phyloP scores from a whole-genome alignment of 1,284 basidiomycete genomes.

The Naganishia sp. region DNA sequence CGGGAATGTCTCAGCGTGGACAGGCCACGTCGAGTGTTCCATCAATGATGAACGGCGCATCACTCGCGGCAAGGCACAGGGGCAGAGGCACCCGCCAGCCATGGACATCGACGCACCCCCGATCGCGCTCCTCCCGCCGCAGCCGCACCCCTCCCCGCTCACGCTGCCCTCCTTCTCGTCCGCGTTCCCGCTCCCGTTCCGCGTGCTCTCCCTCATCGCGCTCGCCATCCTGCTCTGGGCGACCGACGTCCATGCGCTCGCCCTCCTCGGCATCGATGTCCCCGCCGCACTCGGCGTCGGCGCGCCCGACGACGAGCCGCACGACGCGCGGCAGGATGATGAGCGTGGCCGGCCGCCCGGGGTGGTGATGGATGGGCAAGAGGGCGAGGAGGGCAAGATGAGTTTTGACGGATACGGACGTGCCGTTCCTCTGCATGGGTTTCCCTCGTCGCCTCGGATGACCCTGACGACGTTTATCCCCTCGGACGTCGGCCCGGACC shows the following conservation, averaged over 20 bases:
- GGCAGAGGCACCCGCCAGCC: no score
- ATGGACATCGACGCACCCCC: conserved; percentile 55
- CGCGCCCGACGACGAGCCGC: conserved; percentile 32
- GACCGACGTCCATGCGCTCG: conserved; percentile 79
- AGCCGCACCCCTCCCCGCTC: conserved; percentile 41
- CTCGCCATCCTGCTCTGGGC: conserved; percentile 78
- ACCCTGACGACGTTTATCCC: not conserved
- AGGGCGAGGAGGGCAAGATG: not conserved
- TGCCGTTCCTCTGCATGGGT: not conserved
- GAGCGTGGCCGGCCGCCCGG: not conserved
- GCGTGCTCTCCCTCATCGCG: conserved; percentile 70
- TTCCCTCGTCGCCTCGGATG: not conserved
- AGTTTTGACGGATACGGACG: conserved; percentile 25
- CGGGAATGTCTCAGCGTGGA: no score
- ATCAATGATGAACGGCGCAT: no score
- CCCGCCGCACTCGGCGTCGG: conserved; percentile 61
- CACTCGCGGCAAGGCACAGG: no score
- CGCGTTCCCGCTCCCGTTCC: conserved; percentile 76
- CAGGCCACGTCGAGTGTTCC: no score
- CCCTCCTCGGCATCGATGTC: conserved; percentile 72
- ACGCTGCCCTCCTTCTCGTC: conserved; percentile 59
- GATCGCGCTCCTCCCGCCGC: conserved; percentile 27
- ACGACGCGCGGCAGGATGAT: conserved; percentile 37
- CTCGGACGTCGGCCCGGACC: not conserved
- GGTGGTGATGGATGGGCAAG: conserved; percentile 26